These are phyloP conservation scores for Agrocybe pediades DNA, from an alignment of 768 basidiomycete genomes.

Conservation along the genomic window DNA sequence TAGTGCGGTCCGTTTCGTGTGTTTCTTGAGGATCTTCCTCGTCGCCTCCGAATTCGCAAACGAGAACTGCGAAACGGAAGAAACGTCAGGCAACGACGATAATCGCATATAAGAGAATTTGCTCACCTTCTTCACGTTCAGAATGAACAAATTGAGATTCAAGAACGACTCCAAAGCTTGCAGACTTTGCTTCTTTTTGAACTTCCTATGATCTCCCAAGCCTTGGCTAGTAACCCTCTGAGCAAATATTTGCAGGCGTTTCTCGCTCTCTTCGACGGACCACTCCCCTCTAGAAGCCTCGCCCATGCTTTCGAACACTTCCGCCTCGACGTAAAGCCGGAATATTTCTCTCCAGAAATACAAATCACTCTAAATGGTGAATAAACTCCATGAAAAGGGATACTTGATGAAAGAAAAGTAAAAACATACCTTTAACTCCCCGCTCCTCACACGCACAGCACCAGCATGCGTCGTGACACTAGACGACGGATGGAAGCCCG, in stretches of 20 bases:
- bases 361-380: conserved; percentile 55
- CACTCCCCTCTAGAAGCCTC: conserved; percentile 72
- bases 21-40: conserved; percentile 93
- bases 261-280: conserved; percentile 68
- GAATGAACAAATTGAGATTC: conserved; percentile 72
- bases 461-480: conserved; percentile 39
- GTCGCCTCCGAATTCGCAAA: conserved; percentile 85
- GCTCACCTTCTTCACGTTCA: conserved; percentile 78
- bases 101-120: background rate
- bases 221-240: conserved; percentile 58
- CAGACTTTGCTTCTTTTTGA: conserved; percentile 58
- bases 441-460: conserved; percentile 23
- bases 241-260: conserved; percentile 62
- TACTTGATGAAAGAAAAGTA: background rate
- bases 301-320: conserved; percentile 77
- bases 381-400: background rate
- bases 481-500: conserved; percentile 48
- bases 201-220: conserved; percentile 51
- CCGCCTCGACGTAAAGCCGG: conserved; percentile 79
- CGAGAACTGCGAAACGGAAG: conserved; percentile 58
- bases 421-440: conserved; percentile 24
- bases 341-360: conserved; percentile 93
- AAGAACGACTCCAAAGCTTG: conserved; percentile 71
- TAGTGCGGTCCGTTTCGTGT: conserved; percentile 85
- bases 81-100: background rate